Conservation (phyloP, 345 rosid genomes). For the Moricandia moricandioides region DNA sequence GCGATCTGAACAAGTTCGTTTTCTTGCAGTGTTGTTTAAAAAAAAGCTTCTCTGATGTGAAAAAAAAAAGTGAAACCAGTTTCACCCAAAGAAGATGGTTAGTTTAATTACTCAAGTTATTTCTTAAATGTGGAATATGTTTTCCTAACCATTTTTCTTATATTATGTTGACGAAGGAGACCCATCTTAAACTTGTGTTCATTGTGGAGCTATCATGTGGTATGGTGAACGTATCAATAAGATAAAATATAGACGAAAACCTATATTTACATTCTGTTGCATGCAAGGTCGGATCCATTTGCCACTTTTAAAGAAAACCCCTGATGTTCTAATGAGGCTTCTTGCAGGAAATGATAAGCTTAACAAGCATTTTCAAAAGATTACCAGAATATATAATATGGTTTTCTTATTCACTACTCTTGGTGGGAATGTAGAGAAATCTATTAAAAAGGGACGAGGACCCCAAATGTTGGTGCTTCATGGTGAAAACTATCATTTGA, state of each 20-base stretch:
- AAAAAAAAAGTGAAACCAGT: not conserved
- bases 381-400: not conserved
- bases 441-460: not conserved
- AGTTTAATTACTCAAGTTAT: not conserved
- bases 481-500: not conserved
- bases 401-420: not conserved
- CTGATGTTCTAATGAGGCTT: not conserved
- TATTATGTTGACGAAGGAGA: not conserved
- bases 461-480: not conserved
- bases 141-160: too few species aligned
- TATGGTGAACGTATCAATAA: not conserved
- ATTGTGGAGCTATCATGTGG: not conserved
- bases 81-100: not conserved
- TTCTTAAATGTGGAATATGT: not conserved
- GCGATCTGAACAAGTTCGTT: not conserved
- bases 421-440: not conserved
- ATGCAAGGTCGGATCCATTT: not conserved
- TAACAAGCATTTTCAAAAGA: not conserved
- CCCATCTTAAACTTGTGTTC: not conserved
- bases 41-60: not conserved
- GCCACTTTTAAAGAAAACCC: not conserved
- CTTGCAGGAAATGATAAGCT: not conserved
- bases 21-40: not conserved
- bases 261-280: not conserved
- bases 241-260: not conserved